Evolutionary conservation across 768 basidiomycete species (phyloP), one percentile per base, ranked within the genome.

Genomic region (Phylloporus sp.): DNA sequence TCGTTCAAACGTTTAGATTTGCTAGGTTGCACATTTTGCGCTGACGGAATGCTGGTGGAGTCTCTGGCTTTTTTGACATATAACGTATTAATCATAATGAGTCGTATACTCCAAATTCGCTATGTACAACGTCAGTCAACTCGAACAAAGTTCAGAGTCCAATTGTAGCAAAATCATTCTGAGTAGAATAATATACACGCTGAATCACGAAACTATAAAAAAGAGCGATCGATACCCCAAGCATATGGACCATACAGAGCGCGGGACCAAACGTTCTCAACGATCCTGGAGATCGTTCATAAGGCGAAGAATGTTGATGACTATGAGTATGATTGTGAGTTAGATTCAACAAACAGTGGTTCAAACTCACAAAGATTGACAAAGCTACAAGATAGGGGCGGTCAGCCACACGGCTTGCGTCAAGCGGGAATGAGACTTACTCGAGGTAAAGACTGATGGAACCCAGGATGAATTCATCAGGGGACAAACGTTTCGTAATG

Each of bases 381-480:
- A 68, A 93, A 90, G 62, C 88, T 90, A 57, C 15, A 52, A 47
- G 60, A 45, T n/a, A 51, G 47, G 36, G 16, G 13, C 16, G 60
- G 29, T 70, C 54, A 59, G 44, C 27, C n/a, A 59, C 50, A 4
- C 36, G 34, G 27, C 2, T 41, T 39, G 26, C 4, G 45, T 4
- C 31, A 47, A 23, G 42, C 18, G n/a, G 39, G 18, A 26, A 42
- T 6, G 32, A 54, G 10, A 84, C 84, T 59, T 71, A 88, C 83
- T 97, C 95, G 50, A 97, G 84, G 72, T 97, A 98, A n/a, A 98
- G 81, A 58, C 84, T 86, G 63, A 97, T 86, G 16, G 91, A 79
- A 31, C 86, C 95, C 74, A 97, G 74, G 59, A 97, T 93, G 68
- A 81, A 93, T 68, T 99, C 97, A 58, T 99, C 97, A 4, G 93